Evolutionary conservation across 345 rosid genomes (phyloP).

Genomic region (Hibiscus tridactylites): DNA sequence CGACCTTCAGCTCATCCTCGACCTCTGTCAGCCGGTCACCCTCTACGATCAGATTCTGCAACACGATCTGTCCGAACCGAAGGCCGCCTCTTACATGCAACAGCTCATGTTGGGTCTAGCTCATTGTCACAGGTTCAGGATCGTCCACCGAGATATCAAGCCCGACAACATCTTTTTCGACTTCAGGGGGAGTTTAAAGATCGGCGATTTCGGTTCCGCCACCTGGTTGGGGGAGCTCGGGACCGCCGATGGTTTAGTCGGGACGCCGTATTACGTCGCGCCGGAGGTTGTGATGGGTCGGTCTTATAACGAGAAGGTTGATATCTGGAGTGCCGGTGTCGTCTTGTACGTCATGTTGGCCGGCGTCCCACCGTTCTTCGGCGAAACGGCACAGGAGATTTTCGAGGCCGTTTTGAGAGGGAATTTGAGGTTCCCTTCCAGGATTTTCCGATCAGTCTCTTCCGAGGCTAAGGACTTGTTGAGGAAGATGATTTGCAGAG

Average conservation of each 20-base stretch:
- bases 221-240: constrained; percentile 31
- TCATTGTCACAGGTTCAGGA: constrained; percentile 58
- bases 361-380: constrained; percentile 67
- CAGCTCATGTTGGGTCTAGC: constrained; percentile 50
- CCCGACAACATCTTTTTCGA: constrained; percentile 66
- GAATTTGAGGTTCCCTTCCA: constrained; percentile 58
- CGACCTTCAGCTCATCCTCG: constrained; percentile 44
- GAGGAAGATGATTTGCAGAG: constrained; percentile 75
- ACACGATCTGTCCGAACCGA: constrained; percentile 32
- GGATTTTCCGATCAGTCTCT: constrained; percentile 39
- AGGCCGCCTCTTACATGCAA: constrained; percentile 30
- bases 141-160: constrained; percentile 75
- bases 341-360: constrained; percentile 65
- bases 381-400: constrained; percentile 58
- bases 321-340: constrained; percentile 82
- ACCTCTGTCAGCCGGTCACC: constrained; percentile 47
- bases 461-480: constrained; percentile 53
- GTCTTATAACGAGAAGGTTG: constrained; percentile 65
- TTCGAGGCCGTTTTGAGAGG: constrained; percentile 62
- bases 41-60: constrained; percentile 40
- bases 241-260: constrained; percentile 43
- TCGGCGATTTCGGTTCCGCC: constrained; percentile 77
- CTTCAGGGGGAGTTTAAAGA: constrained; percentile 25
- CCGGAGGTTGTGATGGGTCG: constrained; percentile 74
- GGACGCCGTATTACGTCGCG: constrained; percentile 83